Conservation (phyloP, 2,329 filamentous ascomycete genomes). For the Stagonosporopsis vannaccii region DNA sequence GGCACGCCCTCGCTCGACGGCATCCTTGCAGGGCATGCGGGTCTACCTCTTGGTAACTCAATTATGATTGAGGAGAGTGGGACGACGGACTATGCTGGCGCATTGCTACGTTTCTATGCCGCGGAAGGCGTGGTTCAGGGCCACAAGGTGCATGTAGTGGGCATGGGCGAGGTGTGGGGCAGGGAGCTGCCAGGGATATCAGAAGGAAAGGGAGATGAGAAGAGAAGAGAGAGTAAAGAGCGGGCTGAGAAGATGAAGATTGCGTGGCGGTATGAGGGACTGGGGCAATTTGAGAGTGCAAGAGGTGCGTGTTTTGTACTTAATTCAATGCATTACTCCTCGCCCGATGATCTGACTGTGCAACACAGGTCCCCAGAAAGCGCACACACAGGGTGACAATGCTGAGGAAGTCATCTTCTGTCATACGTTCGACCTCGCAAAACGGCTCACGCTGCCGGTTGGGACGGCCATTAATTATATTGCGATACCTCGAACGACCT, state of each 20-base stretch:
- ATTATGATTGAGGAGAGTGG: slow-evolving; percentile 86
- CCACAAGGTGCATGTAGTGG: slow-evolving; percentile 86
- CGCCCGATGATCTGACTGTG: slow-evolving; percentile 24
- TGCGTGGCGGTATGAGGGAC: slow-evolving; percentile 92
- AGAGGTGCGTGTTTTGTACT: slow-evolving; percentile 64
- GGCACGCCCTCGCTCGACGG: slow-evolving; percentile 86
- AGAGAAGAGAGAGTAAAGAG: slow-evolving; percentile 43
- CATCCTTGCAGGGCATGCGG: slow-evolving; percentile 84
- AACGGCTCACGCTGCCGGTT: slow-evolving; percentile 54
- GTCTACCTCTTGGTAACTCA: slow-evolving; percentile 80
- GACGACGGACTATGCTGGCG: slow-evolving; percentile 91
- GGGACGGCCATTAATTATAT: slow-evolving; percentile 54
- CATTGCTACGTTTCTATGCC: slow-evolving; percentile 85
- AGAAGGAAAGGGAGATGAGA: slow-evolving; percentile 48
- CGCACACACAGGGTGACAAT: slow-evolving; percentile 44
- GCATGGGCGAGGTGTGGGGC: slow-evolving; percentile 79
- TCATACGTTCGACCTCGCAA: slow-evolving; percentile 62
- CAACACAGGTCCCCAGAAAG: slow-evolving; percentile 23
- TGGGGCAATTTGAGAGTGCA: slow-evolving; percentile 73
- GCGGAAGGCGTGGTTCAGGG: slow-evolving; percentile 93
- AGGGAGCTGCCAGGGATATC: slow-evolving; percentile 81
- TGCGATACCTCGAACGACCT: slow-evolving; percentile 65
- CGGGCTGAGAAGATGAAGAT: slow-evolving; percentile 84
- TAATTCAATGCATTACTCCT: slow-evolving; percentile 24
- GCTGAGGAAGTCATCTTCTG: slow-evolving; percentile 61